A percentile compares a stretch with the other conserved stretches of the same genome.
phyloP scores from a whole-genome alignment of 768 basidiomycete genomes.

The Podaxis carcinomalis region DNA sequence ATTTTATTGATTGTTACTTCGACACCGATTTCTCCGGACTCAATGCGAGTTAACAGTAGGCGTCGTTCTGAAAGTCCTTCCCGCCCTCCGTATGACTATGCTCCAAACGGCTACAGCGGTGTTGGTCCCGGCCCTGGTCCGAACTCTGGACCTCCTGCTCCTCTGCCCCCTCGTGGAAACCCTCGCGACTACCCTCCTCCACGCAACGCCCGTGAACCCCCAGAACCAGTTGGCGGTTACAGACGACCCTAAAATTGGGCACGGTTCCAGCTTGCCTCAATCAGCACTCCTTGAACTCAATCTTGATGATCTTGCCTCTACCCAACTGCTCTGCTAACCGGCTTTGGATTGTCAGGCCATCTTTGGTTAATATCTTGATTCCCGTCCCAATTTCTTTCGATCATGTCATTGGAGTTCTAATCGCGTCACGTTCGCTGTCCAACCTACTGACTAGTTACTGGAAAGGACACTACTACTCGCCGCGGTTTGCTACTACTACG shows the following conservation, averaged over 20 bases:
- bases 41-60: constrained; percentile 46
- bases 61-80: constrained; percentile 74
- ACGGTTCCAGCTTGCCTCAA: background rate
- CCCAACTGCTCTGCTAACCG: constrained; percentile 3
- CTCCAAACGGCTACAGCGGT: constrained; percentile 45
- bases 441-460: constrained; percentile 12
- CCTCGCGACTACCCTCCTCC: constrained; percentile 45
- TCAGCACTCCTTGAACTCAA: background rate
- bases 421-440: background rate
- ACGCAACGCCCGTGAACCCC: constrained; percentile 42
- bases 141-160: constrained; percentile 8
- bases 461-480: constrained; percentile 7
- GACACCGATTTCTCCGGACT: background rate
- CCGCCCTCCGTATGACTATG: constrained; percentile 49
- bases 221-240: constrained; percentile 36
- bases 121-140: constrained; percentile 6
- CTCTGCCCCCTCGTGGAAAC: constrained; percentile 11
- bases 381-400: constrained; percentile 5
- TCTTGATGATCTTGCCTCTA: constrained; percentile 3
- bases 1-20: constrained; percentile 5
- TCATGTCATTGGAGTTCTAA: constrained; percentile 11
- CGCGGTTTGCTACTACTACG: background rate
- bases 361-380: background rate
- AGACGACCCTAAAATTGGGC: constrained; percentile 29
- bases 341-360: background rate